A percentile compares a stretch with the other conserved stretches of the same genome.
These are phyloP conservation scores for Bocquillonia castaneifolia DNA, from an alignment of 441 rosid genomes.

Conservation along the genomic window DNA sequence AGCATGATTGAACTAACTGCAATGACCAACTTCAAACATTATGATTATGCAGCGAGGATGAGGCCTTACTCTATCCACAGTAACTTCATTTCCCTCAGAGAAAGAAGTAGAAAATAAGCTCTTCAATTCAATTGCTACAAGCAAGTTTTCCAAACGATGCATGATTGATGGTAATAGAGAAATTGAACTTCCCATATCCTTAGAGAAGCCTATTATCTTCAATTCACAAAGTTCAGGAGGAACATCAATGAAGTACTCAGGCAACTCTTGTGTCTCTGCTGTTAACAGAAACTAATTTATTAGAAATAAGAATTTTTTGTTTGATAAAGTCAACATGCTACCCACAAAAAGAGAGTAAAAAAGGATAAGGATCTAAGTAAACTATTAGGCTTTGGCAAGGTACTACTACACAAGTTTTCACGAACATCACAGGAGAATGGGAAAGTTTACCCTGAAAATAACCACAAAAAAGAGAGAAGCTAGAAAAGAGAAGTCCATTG, in stretches of 20 bases:
- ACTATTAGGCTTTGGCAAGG: not conserved
- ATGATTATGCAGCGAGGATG: not conserved
- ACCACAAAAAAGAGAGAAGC: not conserved
- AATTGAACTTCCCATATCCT: constrained; percentile 87
- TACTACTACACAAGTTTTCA: not conserved
- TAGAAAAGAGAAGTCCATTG: not conserved
- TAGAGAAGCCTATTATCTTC: constrained; percentile 85
- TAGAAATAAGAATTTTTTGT: not conserved
- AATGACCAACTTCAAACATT: constrained; percentile 16
- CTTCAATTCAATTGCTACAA: constrained; percentile 91
- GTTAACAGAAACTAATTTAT: constrained; percentile 17
- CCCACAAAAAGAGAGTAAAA: not conserved
- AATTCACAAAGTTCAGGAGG: constrained; percentile 88
- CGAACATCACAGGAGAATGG: not conserved
- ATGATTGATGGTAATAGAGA: constrained; percentile 90
- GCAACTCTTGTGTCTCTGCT: constrained; percentile 67
- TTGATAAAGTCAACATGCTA: not conserved
- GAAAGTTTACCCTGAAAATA: not conserved
- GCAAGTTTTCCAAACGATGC: constrained; percentile 89
- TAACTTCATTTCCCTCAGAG: constrained; percentile 68
- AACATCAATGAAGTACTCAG: constrained; percentile 70
- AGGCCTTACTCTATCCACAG: constrained; percentile 60
- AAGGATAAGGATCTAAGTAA: not conserved
- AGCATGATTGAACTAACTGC: constrained; percentile 12
- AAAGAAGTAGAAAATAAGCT: constrained; percentile 57